Evolutionary conservation across 108 stramenopile species (phyloP), one percentile per base, ranked within the genome.

Genomic region (Nitzschia sp.): DNA sequence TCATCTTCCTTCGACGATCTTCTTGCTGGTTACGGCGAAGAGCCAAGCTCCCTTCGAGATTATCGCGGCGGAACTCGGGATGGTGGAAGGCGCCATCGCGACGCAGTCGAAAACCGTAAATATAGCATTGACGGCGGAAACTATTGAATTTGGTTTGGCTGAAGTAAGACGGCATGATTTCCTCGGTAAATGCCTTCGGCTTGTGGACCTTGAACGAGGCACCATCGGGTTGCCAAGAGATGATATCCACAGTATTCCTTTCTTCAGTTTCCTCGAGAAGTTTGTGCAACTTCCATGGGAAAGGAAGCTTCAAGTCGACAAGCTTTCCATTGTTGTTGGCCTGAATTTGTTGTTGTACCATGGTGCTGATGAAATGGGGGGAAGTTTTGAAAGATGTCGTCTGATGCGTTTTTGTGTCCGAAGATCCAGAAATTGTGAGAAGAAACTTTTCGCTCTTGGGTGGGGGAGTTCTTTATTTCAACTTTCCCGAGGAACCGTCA

Each of bases 221-320:
- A 18, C 85, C 84, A 46, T 82, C 77, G 6, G 86, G 78, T 38
- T 71, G 72, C 90, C 87, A 89, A 5, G 82, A 83, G 21, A 86
- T 67, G 35, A 89, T 72, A 34, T 81, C 27, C 17, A 46, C 34
- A 9, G 80, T 74, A 19, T 73, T 81, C 15, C 86, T 72, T 0
- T 65, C 72, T 31, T 79, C 76, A 1, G 85, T 81, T 36, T 63
- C 62, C 1, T 72, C 70, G 3, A 89, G 76, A 66, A 86, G 77
- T 0, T 74, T 70, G 54, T 89, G 88, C 47, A 89, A 30, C 51
- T 74, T 74, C 58, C 55, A 59, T 28, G 72, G 72, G 46, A 74
- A 74, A 19, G 72, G 71, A 33, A 70, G 61, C 46, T 62, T 62
- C 61, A 62, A 45, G 26, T 62, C 61, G 17, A 46, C 32, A 11